These are phyloP conservation scores for Globisporangium polare DNA, from an alignment of 352 stramenopile genomes.

Conservation along the genomic window DNA sequence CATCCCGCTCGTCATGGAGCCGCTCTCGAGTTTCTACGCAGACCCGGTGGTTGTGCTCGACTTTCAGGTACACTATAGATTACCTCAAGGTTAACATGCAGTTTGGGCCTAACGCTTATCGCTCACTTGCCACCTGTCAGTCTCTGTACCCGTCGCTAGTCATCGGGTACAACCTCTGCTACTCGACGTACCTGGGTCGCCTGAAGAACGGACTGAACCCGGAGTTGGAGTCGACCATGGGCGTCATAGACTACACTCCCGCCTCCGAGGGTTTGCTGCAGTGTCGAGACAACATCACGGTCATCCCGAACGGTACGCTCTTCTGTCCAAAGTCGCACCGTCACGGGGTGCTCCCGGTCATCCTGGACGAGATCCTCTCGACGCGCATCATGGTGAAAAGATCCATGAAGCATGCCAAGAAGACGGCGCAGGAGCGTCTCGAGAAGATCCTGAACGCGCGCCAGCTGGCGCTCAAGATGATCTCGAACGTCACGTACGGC, in stretches of 20 bases:
- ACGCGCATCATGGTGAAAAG: conserved; percentile 99
- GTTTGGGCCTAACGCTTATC: no score
- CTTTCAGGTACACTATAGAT: no score
- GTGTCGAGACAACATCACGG: conserved; percentile 48
- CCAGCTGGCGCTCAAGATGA: conserved; percentile 97
- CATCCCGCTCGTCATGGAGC: conserved; percentile 95
- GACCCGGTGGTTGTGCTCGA: conserved; percentile 98
- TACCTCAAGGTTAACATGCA: no score
- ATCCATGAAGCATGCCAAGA: conserved; percentile 91
- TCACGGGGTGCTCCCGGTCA: conserved; percentile 94
- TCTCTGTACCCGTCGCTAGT: conserved; percentile 99
- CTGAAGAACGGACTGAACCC: conserved; percentile 76
- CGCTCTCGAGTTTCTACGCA: conserved; percentile 93
- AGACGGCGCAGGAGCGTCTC: conserved; percentile 53
- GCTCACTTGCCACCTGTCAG: conserved; percentile 22
- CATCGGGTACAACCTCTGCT: conserved; percentile 99
- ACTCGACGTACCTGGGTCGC: conserved; percentile 94
- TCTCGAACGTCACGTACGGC: conserved; percentile 99
- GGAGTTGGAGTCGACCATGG: conserved; percentile 61
- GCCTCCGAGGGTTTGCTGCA: conserved; percentile 38
- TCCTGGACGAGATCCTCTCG: conserved; percentile 94
- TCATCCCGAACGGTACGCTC: conserved; percentile 93
- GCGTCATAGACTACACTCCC: conserved; percentile 53
- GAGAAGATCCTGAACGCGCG: conserved; percentile 74
- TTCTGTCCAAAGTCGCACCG: conserved; percentile 93